Evolutionary conservation across 2,329 filamentous ascomycete species (phyloP), one percentile per base, ranked within the genome.

Genomic region (Fonsecaea pugnacius): DNA sequence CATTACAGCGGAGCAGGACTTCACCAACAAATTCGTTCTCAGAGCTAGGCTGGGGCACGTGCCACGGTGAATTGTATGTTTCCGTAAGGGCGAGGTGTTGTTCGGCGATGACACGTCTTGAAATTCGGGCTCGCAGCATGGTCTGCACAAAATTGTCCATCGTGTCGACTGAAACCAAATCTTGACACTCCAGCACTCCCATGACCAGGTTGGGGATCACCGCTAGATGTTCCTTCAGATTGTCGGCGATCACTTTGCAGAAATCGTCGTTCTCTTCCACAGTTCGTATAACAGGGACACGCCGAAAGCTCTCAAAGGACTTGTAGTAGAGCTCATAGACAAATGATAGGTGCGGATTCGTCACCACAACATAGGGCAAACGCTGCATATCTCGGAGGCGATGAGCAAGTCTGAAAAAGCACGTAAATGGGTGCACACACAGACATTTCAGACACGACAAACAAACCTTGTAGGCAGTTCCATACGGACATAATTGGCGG

Each of bases 271-370:
- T 99, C 72, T 98, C 94, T 35, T 96, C 90, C 38, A 96, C 79
- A 0, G 87, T 90, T 72, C 89, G 89, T 71, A 99, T 88, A 74
- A 96, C 92, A 57, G 89, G 88, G 46, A 97, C 83, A 70, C 90
- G 89, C 54, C 95, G 90, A 69, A 98, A 90, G 59, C 84, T 88
- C 75, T 99, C 95, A 72, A 99, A 99, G n/a, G 95, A 94, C 70
- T 89, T 88, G 79, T 97, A 96, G 81, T 99, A 99, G 6, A 97
- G 84, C 75, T 98, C 92, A 79, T 99, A 99, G 36, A 98, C 95
- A 70, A 96, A 89, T 74, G 91, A 92, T 67, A 99, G 91, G 76
- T 99, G 92, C 6, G 87, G 87, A 73, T 99, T 99, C n/a, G 91
- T 93, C 54, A 98, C 91, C 60, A 98, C 94, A 40, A 95, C 91